Conservation (phyloP, 805 yeast species). For the Metschnikowia amazonensis region DNA sequence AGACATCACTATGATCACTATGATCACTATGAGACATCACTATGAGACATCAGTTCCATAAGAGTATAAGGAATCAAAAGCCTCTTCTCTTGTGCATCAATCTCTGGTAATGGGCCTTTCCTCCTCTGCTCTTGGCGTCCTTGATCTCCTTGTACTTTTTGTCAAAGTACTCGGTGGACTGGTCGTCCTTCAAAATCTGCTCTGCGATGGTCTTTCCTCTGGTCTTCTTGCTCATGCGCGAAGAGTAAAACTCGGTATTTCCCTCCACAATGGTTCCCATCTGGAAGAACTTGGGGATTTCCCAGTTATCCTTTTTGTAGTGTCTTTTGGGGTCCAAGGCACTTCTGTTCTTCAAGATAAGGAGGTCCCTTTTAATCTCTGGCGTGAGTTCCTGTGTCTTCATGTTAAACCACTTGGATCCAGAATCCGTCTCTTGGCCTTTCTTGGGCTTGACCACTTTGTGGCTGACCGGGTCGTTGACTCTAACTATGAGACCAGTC, state of each 20-base stretch:
- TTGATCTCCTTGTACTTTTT: slow-evolving; percentile 82
- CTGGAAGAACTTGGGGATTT: slow-evolving; percentile 74
- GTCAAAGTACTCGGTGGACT: slow-evolving; percentile 73
- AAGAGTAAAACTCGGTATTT: slow-evolving; percentile 68
- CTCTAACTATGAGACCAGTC: slow-evolving; percentile 24
- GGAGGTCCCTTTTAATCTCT: slow-evolving; percentile 68
- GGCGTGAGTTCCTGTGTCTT: slow-evolving; percentile 30
- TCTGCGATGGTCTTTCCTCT: slow-evolving; percentile 78
- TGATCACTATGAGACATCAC: too few relatives aligned
- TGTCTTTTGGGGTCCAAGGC: slow-evolving; percentile 94
- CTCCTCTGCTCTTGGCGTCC: slow-evolving; percentile 55
- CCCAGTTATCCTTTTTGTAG: slow-evolving; percentile 83
- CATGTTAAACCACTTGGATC: slow-evolving; percentile 21
- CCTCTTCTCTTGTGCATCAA: slow-evolving; percentile 57
- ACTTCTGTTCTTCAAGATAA: slow-evolving; percentile 77
- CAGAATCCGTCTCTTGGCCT: slow-evolving; percentile 15
- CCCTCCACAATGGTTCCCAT: slow-evolving; percentile 87
- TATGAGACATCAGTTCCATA: too few relatives aligned
- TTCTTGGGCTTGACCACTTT: slow-evolving; percentile 10
- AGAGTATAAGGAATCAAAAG: too few relatives aligned
- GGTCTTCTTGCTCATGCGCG: slow-evolving; percentile 63
- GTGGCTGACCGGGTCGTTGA: slow-evolving; percentile 29
- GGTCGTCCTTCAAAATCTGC: slow-evolving; percentile 72
- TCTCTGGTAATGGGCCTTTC: slow-evolving; percentile 62
- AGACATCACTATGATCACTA: too few relatives aligned